Conservation (phyloP, 371 early-diverging fungal genomes). For the Choanephora cucurbitarum region DNA sequence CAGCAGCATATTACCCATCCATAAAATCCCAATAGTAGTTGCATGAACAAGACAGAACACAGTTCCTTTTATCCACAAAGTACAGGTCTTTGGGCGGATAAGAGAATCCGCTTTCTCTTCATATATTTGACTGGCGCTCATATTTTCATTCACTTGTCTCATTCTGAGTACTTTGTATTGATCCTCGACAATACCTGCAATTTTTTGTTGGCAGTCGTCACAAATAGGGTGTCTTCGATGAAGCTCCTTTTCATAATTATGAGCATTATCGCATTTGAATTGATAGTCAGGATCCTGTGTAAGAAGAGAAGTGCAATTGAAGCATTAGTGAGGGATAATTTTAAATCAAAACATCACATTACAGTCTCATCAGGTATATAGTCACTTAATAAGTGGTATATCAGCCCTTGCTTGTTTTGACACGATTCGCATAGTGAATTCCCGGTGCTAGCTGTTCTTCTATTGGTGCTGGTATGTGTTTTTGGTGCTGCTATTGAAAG, state of each 20-base stretch:
- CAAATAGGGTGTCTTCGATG: background rate
- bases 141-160: background rate
- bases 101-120: too few relatives aligned
- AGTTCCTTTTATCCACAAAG: too few relatives aligned
- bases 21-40: too few relatives aligned
- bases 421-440: background rate
- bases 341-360: background rate
- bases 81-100: too few relatives aligned
- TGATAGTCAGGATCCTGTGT: background rate
- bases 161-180: background rate
- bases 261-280: background rate
- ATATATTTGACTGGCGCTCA: background rate
- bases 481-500: too few relatives aligned
- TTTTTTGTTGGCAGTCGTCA: background rate
- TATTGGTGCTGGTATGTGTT: background rate
- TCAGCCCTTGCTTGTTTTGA: background rate
- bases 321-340: too few relatives aligned
- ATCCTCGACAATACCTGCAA: background rate
- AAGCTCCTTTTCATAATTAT: background rate
- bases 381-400: slow-evolving; percentile 1
- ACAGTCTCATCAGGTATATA: slow-evolving; percentile 10
- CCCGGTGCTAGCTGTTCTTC: background rate
- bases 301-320: too few relatives aligned
- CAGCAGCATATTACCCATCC: too few relatives aligned
- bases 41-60: too few relatives aligned